phyloP scores from a whole-genome alignment of 2,329 filamentous ascomycete genomes.

The Dendryphion nanum region DNA sequence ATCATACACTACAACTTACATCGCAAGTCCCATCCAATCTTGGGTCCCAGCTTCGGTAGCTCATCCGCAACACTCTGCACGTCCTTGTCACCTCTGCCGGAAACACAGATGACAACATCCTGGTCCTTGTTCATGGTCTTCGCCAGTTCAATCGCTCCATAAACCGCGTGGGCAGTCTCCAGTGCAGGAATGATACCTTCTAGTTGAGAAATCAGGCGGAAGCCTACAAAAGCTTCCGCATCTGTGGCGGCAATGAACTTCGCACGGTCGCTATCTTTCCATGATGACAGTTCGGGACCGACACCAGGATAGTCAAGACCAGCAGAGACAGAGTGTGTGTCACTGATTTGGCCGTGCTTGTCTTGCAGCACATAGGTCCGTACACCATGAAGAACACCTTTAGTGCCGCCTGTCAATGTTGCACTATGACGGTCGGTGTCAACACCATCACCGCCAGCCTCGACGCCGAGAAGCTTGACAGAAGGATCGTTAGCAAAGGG shows the following conservation, averaged over 20 bases:
- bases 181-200: constrained; percentile 97
- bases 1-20: too few relatives aligned
- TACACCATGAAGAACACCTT: constrained; percentile 93
- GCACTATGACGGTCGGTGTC: constrained; percentile 84
- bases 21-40: constrained; percentile 73
- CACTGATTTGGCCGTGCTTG: constrained; percentile 85
- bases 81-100: constrained; percentile 94
- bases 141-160: constrained; percentile 81
- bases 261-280: constrained; percentile 88
- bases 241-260: constrained; percentile 91
- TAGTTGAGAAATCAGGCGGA: constrained; percentile 78
- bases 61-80: constrained; percentile 97
- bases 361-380: constrained; percentile 95
- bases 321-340: constrained; percentile 95
- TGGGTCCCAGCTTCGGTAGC: constrained; percentile 80
- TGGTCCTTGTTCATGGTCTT: constrained; percentile 88
- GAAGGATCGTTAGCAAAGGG: constrained; percentile 82
- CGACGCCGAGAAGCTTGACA: constrained; percentile 89
- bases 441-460: constrained; percentile 90
- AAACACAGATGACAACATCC: constrained; percentile 91
- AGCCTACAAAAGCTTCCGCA: constrained; percentile 82
- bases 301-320: constrained; percentile 97
- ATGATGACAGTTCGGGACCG: constrained; percentile 83
- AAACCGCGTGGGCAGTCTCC: constrained; percentile 91
- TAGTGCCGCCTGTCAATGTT: constrained; percentile 79